Evolutionary conservation across 2,329 filamentous ascomycete genomes (phyloP).

Genomic region (Xylaria multiplex): DNA sequence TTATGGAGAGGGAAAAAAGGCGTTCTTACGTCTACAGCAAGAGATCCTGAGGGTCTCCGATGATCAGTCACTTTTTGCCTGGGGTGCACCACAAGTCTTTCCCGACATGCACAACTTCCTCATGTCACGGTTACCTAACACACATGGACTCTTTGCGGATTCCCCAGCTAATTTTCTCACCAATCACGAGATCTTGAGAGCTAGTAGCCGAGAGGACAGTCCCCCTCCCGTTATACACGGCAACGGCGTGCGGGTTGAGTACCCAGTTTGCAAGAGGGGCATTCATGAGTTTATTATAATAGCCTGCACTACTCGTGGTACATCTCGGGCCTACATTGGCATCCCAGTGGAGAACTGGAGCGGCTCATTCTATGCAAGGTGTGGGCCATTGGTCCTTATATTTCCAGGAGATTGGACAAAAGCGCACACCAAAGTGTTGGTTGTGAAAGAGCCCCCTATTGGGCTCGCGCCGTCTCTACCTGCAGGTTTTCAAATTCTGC

Average conservation of each 20-base stretch:
- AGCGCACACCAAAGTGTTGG: not conserved
- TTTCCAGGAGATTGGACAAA: constrained; percentile 22
- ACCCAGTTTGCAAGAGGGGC: constrained; percentile 11
- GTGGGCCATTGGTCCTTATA: constrained; percentile 24
- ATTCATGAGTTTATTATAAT: constrained; percentile 23
- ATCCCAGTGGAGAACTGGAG: constrained; percentile 20
- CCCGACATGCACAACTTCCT: constrained; percentile 19
- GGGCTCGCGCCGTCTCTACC: not conserved
- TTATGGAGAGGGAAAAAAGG: constrained; percentile 34
- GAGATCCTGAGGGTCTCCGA: constrained; percentile 34
- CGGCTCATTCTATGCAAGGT: constrained; percentile 13
- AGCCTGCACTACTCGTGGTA: constrained; percentile 19
- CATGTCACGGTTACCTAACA: not conserved
- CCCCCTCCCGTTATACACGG: constrained; percentile 21
- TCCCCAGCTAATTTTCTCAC: constrained; percentile 16
- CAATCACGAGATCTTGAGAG: constrained; percentile 21
- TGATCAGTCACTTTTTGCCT: constrained; percentile 37
- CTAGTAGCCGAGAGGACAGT: not conserved
- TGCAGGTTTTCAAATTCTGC: constrained; percentile 12
- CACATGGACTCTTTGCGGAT: constrained; percentile 23
- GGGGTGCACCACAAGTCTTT: constrained; percentile 22
- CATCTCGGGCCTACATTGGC: constrained; percentile 10
- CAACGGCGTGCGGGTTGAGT: constrained; percentile 22
- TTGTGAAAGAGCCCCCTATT: constrained; percentile 23
- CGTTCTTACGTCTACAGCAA: constrained; percentile 33